These are phyloP conservation scores for Angophora floribunda DNA, from an alignment of 345 rosid genomes.

Conservation along the genomic window DNA sequence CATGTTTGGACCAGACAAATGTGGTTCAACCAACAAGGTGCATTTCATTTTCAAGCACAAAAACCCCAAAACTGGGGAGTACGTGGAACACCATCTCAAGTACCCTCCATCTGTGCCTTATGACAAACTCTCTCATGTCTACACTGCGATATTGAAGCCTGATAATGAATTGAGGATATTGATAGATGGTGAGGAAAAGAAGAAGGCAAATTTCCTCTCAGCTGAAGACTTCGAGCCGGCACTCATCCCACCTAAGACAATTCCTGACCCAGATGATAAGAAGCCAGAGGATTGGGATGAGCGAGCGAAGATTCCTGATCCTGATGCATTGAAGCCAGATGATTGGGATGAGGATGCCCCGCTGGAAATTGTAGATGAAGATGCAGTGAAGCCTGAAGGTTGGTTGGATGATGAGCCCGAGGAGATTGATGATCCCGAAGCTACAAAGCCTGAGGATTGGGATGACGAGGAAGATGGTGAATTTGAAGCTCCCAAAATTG, in stretches of 20 bases:
- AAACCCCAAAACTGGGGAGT: constrained; percentile 40
- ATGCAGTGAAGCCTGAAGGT: constrained; percentile 50
- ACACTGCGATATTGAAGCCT: constrained; percentile 40
- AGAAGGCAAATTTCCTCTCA: constrained; percentile 27
- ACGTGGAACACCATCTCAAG: constrained; percentile 43
- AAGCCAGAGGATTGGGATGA: constrained; percentile 62
- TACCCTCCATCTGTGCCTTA: constrained; percentile 34
- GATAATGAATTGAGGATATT: constrained; percentile 29
- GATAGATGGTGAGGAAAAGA: constrained; percentile 43
- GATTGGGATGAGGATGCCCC: constrained; percentile 63
- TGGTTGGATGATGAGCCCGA: constrained; percentile 47
- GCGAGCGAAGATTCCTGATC: constrained; percentile 28
- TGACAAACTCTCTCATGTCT: constrained; percentile 45
- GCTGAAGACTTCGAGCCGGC: constrained; percentile 45
- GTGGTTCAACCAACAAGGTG: constrained; percentile 49
- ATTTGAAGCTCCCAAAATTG: constrained; percentile 43
- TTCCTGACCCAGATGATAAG: constrained; percentile 39
- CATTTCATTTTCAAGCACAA: constrained; percentile 50
- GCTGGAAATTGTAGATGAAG: constrained; percentile 29
- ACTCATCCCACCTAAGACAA: constrained; percentile 31
- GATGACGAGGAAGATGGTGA: constrained; percentile 59
- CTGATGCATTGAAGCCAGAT: constrained; percentile 36
- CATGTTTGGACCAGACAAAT: constrained; percentile 62
- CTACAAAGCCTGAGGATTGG: constrained; percentile 50
- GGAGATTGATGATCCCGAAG: constrained; percentile 56